phyloP scores from a whole-genome alignment of 306 rosid species.

The Vigna nakashimae region DNA sequence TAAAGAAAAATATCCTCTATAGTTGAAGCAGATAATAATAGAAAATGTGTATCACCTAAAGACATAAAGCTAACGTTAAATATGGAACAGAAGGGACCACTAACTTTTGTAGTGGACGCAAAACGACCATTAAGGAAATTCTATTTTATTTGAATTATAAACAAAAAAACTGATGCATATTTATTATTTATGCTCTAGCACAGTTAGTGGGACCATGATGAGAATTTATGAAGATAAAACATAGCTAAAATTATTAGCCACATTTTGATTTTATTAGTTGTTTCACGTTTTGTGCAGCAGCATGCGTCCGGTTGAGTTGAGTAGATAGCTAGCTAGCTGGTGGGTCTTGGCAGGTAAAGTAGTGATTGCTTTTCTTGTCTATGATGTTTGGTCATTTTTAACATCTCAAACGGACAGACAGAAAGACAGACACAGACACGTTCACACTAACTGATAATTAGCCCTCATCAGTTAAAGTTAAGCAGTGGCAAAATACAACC shows the following conservation, averaged over 20 bases:
- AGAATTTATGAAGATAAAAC: conserved; percentile 14
- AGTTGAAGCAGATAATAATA: not conserved
- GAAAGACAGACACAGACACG: conserved; percentile 6
- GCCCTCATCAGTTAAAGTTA: conserved; percentile 16
- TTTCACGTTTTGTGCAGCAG: conserved; percentile 5
- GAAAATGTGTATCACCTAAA: conserved; percentile 11
- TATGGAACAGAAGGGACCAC: conserved; percentile 45
- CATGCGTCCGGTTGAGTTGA: conserved; percentile 35
- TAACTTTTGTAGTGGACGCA: conserved; percentile 33
- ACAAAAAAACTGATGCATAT: not conserved
- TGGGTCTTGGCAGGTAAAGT: conserved; percentile 40
- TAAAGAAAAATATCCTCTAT: conserved; percentile 34
- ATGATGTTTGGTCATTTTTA: conserved; percentile 25
- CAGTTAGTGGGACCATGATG: not conserved
- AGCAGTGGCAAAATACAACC: conserved; percentile 35
- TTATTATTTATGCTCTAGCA: not conserved
- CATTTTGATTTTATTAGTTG: not conserved
- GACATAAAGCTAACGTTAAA: conserved; percentile 28
- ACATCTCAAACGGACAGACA: not conserved
- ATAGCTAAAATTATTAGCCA: not conserved
- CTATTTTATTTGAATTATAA: not conserved
- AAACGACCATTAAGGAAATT: conserved; percentile 28
- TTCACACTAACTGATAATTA: conserved; percentile 1
- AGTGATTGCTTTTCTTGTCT: conserved; percentile 37
- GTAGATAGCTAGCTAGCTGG: conserved; percentile 2